Base-by-base conservation (phyloP, 2,329 filamentous ascomycete genomes). In the Chaetomium globosum region DNA sequence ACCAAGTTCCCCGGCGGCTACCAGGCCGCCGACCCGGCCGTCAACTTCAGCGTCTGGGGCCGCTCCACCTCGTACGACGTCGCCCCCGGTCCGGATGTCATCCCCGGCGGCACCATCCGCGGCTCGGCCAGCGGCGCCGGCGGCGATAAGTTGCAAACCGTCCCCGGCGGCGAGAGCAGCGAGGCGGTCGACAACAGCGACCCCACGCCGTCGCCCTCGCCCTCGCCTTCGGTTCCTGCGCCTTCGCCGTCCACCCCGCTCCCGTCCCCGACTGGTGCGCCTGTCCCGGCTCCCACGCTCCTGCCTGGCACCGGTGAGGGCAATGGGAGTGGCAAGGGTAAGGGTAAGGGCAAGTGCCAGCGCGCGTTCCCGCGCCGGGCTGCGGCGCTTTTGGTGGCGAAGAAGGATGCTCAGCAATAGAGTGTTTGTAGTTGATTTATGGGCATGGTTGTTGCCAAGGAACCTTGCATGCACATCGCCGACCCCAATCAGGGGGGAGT, bases 1-100 rank as follows among this genome's bases (percentile, higher is more conserved):
- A 78, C 80, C 43, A 70, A 74, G 46, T 80, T 81, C 66, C 79
- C 79, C 2, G 79, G 79, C 68, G 64, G 79, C 46, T 88, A 88
- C 66, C 83, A 87, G 72, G 83, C 85, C 26, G 84, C 82, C 67
- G 83, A 87, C 54, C 63, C 70, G 12, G 66, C 65, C 30, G 67
- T 72, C 51, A 54, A 53, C 49, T 61, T 54, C 23, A 61, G 51
- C 51, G 5, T 54, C 49, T 61, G 33, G 33, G 51, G 49, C 16
- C 26, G 49, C 4, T 21, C 8, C 49, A 53, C 33, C 4, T 6
- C 59, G 33, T 54, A 53, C 33, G 33, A 21, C 16, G 23, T 46
- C n/a, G 23, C 33, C 6, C 59, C 59, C 7, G 59, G 59, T 16
- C 59, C 59, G 8, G 59, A 30, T 10, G 59, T 61, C 28, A 36